Conservation (phyloP, 768 basidiomycete species). For the Pilatotrama ljubarskyi region DNA sequence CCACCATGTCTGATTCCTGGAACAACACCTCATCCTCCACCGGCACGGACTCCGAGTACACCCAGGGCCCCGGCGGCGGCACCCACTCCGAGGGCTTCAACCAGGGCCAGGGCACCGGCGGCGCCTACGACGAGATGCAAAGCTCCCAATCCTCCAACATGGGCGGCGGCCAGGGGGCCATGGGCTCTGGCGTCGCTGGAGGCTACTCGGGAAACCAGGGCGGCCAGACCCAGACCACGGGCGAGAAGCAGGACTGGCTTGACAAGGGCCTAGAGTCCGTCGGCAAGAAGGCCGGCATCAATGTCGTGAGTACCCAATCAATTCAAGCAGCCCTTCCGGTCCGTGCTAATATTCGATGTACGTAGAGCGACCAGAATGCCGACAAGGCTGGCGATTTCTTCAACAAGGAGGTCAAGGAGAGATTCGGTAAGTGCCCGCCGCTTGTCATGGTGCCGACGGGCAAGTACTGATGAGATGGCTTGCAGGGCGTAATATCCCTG, state of each 20-base stretch:
- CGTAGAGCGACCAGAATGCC: slow-evolving; percentile 29
- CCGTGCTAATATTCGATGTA: background rate
- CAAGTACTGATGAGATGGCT: too few relatives aligned
- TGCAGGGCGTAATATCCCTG: slow-evolving; percentile 27
- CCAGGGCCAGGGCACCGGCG: slow-evolving; percentile 22
- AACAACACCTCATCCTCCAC: slow-evolving; percentile 12
- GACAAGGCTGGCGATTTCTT: slow-evolving; percentile 29
- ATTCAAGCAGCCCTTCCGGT: too few relatives aligned
- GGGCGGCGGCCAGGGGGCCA: slow-evolving; percentile 29
- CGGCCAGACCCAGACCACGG: slow-evolving; percentile 6
- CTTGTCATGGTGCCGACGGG: background rate
- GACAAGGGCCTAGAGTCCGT: slow-evolving; percentile 28
- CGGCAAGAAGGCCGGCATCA: slow-evolving; percentile 28
- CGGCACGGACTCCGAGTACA: slow-evolving; percentile 17
- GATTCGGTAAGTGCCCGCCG: slow-evolving; percentile 22
- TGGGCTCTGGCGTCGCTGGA: slow-evolving; percentile 31
- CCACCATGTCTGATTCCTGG: slow-evolving; percentile 14
- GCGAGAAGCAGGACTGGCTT: slow-evolving; percentile 31
- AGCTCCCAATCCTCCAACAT: slow-evolving; percentile 17
- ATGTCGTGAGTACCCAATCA: slow-evolving; percentile 19
- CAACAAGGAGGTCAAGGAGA: slow-evolving; percentile 27
- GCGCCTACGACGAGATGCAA: slow-evolving; percentile 26
- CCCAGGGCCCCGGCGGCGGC: slow-evolving; percentile 18
- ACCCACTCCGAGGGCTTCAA: slow-evolving; percentile 20
- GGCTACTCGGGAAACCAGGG: slow-evolving; percentile 20